phyloP scores from a whole-genome alignment of 2,329 filamentous ascomycete species.

The Pezicula radicicola region DNA sequence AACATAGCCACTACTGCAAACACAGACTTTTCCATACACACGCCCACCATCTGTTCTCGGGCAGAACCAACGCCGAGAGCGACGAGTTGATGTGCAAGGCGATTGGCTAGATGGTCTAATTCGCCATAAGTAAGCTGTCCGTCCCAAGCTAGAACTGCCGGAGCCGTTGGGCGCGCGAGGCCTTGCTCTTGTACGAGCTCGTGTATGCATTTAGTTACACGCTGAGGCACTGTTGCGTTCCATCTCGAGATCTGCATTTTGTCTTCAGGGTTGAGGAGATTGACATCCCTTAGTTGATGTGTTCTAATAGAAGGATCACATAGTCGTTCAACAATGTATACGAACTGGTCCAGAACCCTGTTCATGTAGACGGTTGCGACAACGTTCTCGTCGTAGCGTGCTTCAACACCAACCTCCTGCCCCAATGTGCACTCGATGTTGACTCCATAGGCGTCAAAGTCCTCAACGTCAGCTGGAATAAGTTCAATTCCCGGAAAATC shows the following conservation, averaged over 20 bases:
- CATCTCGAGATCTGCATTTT: slow-evolving; percentile 4
- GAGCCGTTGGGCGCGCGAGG: neutral
- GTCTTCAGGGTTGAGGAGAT: neutral
- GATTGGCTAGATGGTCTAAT: slow-evolving; percentile 13
- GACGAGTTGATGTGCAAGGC: slow-evolving; percentile 2
- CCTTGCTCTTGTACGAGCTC: neutral
- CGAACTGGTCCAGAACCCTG: neutral
- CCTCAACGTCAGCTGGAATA: neutral
- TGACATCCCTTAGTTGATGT: neutral
- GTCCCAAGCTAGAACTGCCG: slow-evolving; percentile 7
- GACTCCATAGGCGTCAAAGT: neutral
- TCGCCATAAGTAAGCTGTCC: slow-evolving; percentile 12
- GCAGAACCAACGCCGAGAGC: slow-evolving; percentile 6
- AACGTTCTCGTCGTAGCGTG: slow-evolving; percentile 2
- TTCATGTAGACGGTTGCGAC: neutral
- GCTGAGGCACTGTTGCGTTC: slow-evolving; percentile 13
- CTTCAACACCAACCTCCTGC: slow-evolving; percentile 1
- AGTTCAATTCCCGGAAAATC: neutral
- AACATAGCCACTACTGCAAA: slow-evolving; percentile 19
- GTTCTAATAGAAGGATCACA: neutral
- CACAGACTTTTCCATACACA: slow-evolving; percentile 19
- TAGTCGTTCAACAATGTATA: slow-evolving; percentile 1
- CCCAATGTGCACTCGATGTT: slow-evolving; percentile 1
- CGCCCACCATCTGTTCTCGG: slow-evolving; percentile 8
- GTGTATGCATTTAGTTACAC: slow-evolving; percentile 1